These are phyloP conservation scores for Kingdonia uniflora DNA, from an alignment of 164 flowering plant genomes.

Conservation along the genomic window DNA sequence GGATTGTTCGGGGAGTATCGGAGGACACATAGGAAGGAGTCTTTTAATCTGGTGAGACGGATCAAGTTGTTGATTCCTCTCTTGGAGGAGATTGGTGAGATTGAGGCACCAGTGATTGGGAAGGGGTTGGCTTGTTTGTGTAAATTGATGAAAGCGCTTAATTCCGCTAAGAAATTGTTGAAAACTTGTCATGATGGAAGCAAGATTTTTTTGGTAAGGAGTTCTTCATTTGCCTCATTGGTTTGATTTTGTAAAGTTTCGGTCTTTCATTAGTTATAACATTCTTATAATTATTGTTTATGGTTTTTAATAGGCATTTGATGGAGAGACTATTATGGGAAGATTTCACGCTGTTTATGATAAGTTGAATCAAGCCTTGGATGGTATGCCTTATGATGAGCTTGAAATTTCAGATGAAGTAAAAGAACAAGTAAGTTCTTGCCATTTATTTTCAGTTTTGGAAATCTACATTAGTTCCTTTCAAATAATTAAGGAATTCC, in stretches of 20 bases:
- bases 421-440: constrained; percentile 46
- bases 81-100: constrained; percentile 49
- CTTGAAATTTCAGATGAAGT: constrained; percentile 65
- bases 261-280: too few species aligned
- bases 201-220: constrained; percentile 67
- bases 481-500: too few species aligned
- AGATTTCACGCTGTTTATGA: constrained; percentile 46
- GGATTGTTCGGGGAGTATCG: constrained; percentile 37
- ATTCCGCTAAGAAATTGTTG: constrained; percentile 45
- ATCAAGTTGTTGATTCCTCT: constrained; percentile 55
- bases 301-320: constrained; percentile 57
- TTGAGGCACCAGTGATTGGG: constrained; percentile 12
- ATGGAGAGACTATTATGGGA: constrained; percentile 41
- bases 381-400: constrained; percentile 41
- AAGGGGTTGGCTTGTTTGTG: constrained; percentile 15
- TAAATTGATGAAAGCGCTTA: constrained; percentile 38
- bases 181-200: constrained; percentile 49
- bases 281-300: too few species aligned
- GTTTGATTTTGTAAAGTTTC: neutral
- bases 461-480: too few species aligned
- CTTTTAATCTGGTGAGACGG: constrained; percentile 40
- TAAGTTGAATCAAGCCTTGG: constrained; percentile 40
- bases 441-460: constrained; percentile 1
- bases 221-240: neutral
- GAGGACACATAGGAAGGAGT: constrained; percentile 50